Conservation (phyloP, 345 rosid genomes). For the Aquilaria sinensis region DNA sequence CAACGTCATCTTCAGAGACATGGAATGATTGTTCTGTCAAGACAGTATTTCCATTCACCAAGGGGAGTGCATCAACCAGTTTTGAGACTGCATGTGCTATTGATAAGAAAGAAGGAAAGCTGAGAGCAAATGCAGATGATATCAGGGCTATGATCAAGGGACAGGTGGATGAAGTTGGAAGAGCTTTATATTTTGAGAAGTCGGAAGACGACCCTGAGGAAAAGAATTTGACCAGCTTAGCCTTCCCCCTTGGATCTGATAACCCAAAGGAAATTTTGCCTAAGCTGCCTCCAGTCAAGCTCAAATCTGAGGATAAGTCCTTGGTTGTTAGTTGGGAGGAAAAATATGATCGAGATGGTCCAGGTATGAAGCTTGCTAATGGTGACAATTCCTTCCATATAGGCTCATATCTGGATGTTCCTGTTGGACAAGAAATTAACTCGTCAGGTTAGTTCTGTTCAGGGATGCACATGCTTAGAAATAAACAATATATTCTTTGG, state of each 20-base stretch:
- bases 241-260: slow-evolving; percentile 52
- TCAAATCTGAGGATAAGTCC: slow-evolving; percentile 88
- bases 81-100: slow-evolving; percentile 26
- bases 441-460: slow-evolving; percentile 64
- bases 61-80: slow-evolving; percentile 46
- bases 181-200: slow-evolving; percentile 67
- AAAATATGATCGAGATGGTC: slow-evolving; percentile 67
- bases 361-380: slow-evolving; percentile 42
- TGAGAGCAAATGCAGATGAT: slow-evolving; percentile 42
- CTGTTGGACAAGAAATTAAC: slow-evolving; percentile 86
- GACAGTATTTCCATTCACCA: slow-evolving; percentile 61
- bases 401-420: slow-evolving; percentile 91
- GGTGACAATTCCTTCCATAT: slow-evolving; percentile 64
- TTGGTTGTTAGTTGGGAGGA: slow-evolving; percentile 75
- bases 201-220: slow-evolving; percentile 45
- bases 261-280: slow-evolving; percentile 80
- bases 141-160: slow-evolving; percentile 60
- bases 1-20: slow-evolving; percentile 37
- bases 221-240: slow-evolving; percentile 35
- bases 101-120: slow-evolving; percentile 69
- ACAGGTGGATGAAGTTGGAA: slow-evolving; percentile 91
- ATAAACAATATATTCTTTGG: too few species aligned
- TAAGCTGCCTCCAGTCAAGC: slow-evolving; percentile 93
- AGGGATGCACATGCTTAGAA: too few species aligned
- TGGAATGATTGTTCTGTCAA: slow-evolving; percentile 79